These are phyloP conservation scores for Aechmea fasciata DNA, from an alignment of 176 grass and related monocot species.

Conservation along the genomic window DNA sequence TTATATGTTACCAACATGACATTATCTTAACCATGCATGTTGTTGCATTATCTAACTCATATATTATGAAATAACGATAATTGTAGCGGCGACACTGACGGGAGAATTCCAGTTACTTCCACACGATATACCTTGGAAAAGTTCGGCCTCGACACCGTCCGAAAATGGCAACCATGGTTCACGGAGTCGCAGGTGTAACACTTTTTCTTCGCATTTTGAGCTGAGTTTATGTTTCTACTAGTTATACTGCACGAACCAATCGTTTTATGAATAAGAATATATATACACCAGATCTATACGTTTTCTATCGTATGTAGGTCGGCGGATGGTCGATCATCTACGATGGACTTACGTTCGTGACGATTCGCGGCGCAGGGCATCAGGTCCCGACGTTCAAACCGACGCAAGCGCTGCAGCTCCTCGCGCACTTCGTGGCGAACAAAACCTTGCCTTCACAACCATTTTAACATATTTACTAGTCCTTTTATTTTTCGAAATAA, in stretches of 20 bases:
- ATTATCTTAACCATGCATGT: too few species aligned
- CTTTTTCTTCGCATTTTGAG: neutral
- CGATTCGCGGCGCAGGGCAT: slow-evolving; percentile 77
- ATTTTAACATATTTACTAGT: slow-evolving; percentile 21
- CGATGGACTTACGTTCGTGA: slow-evolving; percentile 75
- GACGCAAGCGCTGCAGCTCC: slow-evolving; percentile 46
- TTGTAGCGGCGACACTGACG: slow-evolving; percentile 68
- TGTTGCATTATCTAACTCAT: neutral
- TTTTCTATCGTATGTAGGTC: slow-evolving; percentile 30
- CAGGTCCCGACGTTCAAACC: slow-evolving; percentile 65
- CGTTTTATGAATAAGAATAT: too few species aligned
- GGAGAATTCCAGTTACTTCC: slow-evolving; percentile 65
- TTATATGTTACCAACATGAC: too few species aligned
- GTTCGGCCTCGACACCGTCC: slow-evolving; percentile 59
- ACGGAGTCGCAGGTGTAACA: slow-evolving; percentile 44
- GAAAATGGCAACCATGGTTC: slow-evolving; percentile 81
- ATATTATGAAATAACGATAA: neutral
- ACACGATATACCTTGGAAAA: slow-evolving; percentile 76
- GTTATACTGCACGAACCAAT: too few species aligned
- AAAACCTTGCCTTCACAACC: slow-evolving; percentile 42
- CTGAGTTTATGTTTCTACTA: too few species aligned
- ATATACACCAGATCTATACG: too few species aligned
- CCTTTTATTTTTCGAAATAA: neutral
- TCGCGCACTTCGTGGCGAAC: slow-evolving; percentile 47
- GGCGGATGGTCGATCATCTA: slow-evolving; percentile 77